phyloP scores from a whole-genome alignment of 176 grass and related monocot species.

The Luzula sylvatica region DNA sequence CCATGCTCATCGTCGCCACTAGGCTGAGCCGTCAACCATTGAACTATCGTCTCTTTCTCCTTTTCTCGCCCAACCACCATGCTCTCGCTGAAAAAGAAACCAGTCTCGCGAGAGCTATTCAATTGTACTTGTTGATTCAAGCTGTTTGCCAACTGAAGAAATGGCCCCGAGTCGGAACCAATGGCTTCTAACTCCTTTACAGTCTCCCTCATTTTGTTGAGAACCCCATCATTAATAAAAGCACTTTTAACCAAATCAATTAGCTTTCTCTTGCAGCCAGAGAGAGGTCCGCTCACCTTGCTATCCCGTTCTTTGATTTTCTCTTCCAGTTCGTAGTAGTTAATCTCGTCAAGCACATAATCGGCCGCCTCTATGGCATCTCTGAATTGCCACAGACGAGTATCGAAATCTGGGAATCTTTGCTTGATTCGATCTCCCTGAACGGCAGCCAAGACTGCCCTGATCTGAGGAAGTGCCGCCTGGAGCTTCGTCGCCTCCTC shows the following conservation, averaged over 20 bases:
- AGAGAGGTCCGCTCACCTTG: not conserved
- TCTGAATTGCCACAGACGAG: too few species aligned
- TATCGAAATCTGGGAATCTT: not conserved
- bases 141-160: not conserved
- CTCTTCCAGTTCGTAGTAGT: too few species aligned
- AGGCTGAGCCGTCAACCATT: too few species aligned
- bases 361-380: too few species aligned
- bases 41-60: not conserved
- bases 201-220: too few species aligned
- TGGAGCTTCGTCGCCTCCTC: not conserved
- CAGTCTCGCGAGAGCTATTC: not conserved
- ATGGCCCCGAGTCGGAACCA: not conserved
- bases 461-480: not conserved
- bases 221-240: not conserved
- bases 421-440: constrained; percentile 10
- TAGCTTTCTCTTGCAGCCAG: too few species aligned
- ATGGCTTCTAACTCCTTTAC: not conserved
- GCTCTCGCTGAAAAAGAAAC: not conserved
- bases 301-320: too few species aligned
- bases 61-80: not conserved
- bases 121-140: too few species aligned
- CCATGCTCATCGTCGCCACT: too few species aligned
- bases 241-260: too few species aligned
- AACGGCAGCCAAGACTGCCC: not conserved
- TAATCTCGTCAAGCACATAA: too few species aligned